A percentile compares a stretch with the other conserved stretches of the same genome.
phyloP scores from a whole-genome alignment of 306 rosid genomes.

The Prunus dulcis region DNA sequence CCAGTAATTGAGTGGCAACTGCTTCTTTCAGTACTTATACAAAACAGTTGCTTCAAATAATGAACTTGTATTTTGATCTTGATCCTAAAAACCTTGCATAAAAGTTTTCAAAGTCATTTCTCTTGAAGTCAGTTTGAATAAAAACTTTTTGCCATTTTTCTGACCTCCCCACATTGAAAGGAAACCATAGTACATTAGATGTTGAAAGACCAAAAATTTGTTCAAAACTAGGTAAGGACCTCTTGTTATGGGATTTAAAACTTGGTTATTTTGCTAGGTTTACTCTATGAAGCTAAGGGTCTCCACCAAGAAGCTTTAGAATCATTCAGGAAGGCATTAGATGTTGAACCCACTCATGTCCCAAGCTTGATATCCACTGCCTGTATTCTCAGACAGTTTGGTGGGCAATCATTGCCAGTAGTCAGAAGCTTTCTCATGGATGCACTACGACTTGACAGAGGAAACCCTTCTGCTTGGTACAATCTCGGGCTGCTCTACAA shows the following conservation, averaged over 20 bases:
- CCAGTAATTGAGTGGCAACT: not conserved
- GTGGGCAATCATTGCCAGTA: slow-evolving; percentile 64
- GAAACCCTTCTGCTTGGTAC: slow-evolving; percentile 80
- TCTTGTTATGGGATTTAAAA: slow-evolving; percentile 2
- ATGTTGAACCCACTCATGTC: slow-evolving; percentile 67
- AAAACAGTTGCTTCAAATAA: not conserved
- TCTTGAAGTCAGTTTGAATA: not conserved
- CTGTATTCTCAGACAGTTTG: slow-evolving; percentile 56
- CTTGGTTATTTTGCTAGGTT: slow-evolving; percentile 41
- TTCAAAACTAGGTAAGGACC: not conserved
- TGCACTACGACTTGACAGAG: slow-evolving; percentile 71
- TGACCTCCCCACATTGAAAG: not conserved
- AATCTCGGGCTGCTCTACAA: slow-evolving; percentile 83
- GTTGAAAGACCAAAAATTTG: no score
- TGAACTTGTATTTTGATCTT: not conserved
- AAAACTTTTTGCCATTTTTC: not conserved
- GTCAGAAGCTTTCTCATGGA: slow-evolving; percentile 80
- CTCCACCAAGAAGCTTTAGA: slow-evolving; percentile 66
- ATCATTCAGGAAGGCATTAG: slow-evolving; percentile 69
- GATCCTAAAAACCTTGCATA: not conserved
- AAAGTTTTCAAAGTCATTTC: not conserved
- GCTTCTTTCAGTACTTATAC: not conserved
- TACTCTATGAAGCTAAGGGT: slow-evolving; percentile 69
- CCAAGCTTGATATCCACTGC: slow-evolving; percentile 86
- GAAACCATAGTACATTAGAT: no score